Evolutionary conservation across 2,329 filamentous ascomycete genomes (phyloP).

Genomic region (Fusarium falciforme): DNA sequence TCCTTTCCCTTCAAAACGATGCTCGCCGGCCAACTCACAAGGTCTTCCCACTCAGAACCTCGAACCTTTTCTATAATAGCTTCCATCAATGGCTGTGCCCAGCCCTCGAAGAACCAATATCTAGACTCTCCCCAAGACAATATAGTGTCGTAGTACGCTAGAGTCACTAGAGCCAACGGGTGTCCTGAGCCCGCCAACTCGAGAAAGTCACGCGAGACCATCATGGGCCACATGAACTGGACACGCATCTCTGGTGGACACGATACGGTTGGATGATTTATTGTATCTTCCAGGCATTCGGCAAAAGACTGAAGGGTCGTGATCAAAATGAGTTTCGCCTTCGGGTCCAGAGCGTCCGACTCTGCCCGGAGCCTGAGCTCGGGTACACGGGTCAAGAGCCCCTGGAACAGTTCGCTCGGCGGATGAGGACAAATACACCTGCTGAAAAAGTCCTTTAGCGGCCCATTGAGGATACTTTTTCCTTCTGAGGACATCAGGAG

Average conservation of each 20-base stretch:
- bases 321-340: not conserved
- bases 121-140: conserved; percentile 20
- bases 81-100: conserved; percentile 14
- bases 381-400: not conserved
- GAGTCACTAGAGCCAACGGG: conserved; percentile 18
- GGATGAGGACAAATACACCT: not conserved
- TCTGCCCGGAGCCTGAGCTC: conserved; percentile 14
- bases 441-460: conserved; percentile 14
- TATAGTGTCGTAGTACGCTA: conserved; percentile 25
- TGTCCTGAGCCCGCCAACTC: conserved; percentile 14
- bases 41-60: conserved; percentile 28
- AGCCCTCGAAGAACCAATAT: conserved; percentile 35
- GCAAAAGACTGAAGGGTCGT: not conserved
- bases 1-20: conserved; percentile 6
- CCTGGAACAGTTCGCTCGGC: not conserved
- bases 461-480: not conserved
- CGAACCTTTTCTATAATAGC: conserved; percentile 29
- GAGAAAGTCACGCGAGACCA: conserved; percentile 16
- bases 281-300: not conserved
- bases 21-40: conserved; percentile 20
- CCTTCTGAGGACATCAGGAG: conserved; percentile 15
- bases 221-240: conserved; percentile 30
- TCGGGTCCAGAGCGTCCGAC: conserved; percentile 3
- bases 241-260: conserved; percentile 22
- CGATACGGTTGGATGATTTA: not conserved